Base-by-base conservation (phyloP, 768 basidiomycete genomes). In the Auricularia auricula-judae region DNA sequence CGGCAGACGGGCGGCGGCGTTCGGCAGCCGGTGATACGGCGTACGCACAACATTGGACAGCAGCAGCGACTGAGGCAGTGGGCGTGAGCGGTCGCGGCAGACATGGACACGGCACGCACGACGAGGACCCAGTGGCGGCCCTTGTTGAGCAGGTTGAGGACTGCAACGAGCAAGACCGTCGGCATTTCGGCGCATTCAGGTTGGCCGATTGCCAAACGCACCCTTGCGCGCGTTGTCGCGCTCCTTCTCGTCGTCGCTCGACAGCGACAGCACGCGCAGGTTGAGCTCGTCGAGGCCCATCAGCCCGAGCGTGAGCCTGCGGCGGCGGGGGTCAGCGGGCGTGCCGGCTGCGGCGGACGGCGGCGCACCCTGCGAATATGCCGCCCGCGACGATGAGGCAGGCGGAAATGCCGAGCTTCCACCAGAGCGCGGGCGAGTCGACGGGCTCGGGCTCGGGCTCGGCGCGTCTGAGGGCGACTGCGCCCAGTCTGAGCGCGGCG, bases 281-380 rank as follows among this genome's bases (percentile, higher is more conserved):
- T 96, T 91, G 16, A 97, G 82, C 66, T 93, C 91, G 67, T 97
- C 93, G 18, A 95, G 81, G 1, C 94, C 94, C 94, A 96, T 96
- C 34, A 97, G 79, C 1, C 92, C 94, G 35, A 97, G 84, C 0
- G 94, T 97, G 63, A 97, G 76, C 2, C 93, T 93, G 58, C 34
- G 11, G 33, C 36, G 29, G 29, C 5, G 10, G 53, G 36, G 34
- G 61, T 36, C 23, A 23, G 8, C 47, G 21, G 10, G 21, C 11
- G 12, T 53, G 18, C 60, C 36, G 34, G 65, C n/a, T 8, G 35
- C 11, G 3, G 35, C 23, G 8, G n/a, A 47, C 23, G 18, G 75
- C 84, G 62, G 56, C 56, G 18, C 65, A 90, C 94, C 95, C 95
- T 12, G 95, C 91, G 72, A 98, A 97, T 3, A 94, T 87, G 62